Evolutionary conservation across 192 early-diverging fungal genomes (phyloP).

Genomic region (Entomortierella chlamydospora): DNA sequence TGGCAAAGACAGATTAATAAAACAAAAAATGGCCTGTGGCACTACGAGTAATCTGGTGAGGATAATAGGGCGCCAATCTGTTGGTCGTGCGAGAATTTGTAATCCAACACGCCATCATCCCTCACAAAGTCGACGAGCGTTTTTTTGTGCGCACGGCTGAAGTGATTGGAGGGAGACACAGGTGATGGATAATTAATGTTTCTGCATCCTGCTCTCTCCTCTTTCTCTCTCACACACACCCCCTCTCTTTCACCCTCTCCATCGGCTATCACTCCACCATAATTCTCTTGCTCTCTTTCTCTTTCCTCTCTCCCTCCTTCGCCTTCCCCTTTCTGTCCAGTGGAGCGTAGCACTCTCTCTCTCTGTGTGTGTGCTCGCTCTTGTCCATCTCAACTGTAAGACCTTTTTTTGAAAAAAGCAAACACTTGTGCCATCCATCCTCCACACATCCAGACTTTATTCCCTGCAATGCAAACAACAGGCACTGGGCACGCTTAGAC

Average conservation of each 20-base stretch:
- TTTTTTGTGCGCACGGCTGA: no score
- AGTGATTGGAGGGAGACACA: no score
- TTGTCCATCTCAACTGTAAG: background rate
- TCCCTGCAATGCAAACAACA: no score
- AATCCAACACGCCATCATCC: background rate
- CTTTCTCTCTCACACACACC: background rate
- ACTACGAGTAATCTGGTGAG: no score
- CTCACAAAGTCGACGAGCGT: background rate
- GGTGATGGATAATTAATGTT: no score
- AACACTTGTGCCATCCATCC: no score
- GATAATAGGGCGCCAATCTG: no score
- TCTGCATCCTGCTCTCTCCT: background rate
- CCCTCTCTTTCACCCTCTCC: constrained; percentile 1
- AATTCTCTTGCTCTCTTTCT: background rate
- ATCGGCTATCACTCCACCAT: background rate
- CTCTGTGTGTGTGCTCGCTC: background rate
- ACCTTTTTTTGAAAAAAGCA: no score
- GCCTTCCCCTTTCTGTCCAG: background rate
- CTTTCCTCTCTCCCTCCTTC: constrained; percentile 1
- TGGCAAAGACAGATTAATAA: background rate
- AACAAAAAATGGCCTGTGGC: background rate
- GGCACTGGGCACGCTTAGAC: no score
- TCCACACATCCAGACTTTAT: background rate
- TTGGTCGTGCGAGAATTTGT: constrained; percentile 3
- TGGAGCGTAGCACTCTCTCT: no score